A percentile compares a stretch with the other conserved stretches of the same genome.
Conservation (phyloP, 805 yeast genomes). For the Kluyveromyces starmeri region DNA sequence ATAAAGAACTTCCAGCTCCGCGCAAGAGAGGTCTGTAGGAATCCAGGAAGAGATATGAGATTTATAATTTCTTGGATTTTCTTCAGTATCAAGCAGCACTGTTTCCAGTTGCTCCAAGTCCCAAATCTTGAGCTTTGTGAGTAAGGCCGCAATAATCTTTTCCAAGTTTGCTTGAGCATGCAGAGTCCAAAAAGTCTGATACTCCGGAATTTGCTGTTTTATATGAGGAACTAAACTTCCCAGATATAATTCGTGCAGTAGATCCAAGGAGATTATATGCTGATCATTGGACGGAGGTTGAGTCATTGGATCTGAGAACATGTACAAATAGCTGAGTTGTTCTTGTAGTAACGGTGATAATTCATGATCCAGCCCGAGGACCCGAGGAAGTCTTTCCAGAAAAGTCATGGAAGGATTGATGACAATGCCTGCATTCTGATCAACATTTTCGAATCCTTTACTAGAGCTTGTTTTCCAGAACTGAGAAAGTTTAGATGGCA, state of each 20-base stretch:
- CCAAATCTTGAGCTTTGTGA: slow-evolving; percentile 19
- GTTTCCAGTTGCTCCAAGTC: slow-evolving; percentile 19
- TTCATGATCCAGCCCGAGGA: slow-evolving; percentile 8
- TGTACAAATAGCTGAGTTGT: slow-evolving; percentile 27
- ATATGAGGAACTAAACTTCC: slow-evolving; percentile 31
- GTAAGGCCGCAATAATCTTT: slow-evolving; percentile 17
- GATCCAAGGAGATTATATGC: slow-evolving; percentile 44
- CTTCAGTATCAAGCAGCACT: slow-evolving; percentile 16
- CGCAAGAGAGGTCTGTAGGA: slow-evolving; percentile 29
- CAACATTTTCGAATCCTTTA: not conserved
- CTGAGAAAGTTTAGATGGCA: not conserved
- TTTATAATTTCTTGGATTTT: slow-evolving; percentile 16
- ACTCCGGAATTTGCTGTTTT: slow-evolving; percentile 5
- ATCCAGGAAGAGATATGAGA: slow-evolving; percentile 31
- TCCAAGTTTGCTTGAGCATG: slow-evolving; percentile 24
- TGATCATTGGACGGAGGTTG: slow-evolving; percentile 57
- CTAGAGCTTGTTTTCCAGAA: not conserved
- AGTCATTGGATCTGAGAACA: slow-evolving; percentile 53
- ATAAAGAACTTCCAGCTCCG: slow-evolving; percentile 38
- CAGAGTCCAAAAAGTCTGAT: slow-evolving; percentile 16
- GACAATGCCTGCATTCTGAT: not conserved
- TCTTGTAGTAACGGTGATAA: slow-evolving; percentile 15
- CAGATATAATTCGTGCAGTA: slow-evolving; percentile 43
- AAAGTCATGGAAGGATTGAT: not conserved
- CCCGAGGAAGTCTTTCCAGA: not conserved